Base-by-base conservation (phyloP, 2,329 filamentous ascomycete species). In the Lachnellula suecica region DNA sequence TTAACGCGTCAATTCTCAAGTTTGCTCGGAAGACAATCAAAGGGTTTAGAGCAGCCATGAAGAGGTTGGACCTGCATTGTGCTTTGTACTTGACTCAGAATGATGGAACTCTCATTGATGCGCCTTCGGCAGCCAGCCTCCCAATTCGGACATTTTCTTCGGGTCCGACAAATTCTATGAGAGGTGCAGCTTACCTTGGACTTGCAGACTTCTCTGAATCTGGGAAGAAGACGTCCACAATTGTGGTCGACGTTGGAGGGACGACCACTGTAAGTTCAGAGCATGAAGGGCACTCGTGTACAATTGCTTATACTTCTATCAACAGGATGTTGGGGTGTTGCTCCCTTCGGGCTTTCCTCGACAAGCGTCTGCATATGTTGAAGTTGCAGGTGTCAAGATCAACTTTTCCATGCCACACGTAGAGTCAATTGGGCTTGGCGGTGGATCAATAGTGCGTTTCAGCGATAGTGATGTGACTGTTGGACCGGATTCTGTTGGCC, bases 81-180 rank as follows among this genome's bases (percentile, higher is more conserved):
- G 51, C 57, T 17, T 38, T 56, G 10, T 85, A 82, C 53, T 69
- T 87, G 23, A 82, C 81, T 0, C 80, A 84, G 60, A 86, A 86
- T 48, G 82, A 85, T 56, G 82, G 83, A 2, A 84, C 81, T 0
- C 71, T 86, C 2, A 65, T 83, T 1, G 74, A 77, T 3, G 78
- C 75, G 0, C 72, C 74, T 1, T 70, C 74, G 50, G 82, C 82
- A 0, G 74, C 79, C 0, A 69, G 71, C n/a, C 65, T 83, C 7
- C 83, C 83, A 0, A 84, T 85, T 50, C 70, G 77, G 29, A 84
- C 79, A 0, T 85, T 86, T 58, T 81, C 79, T 0, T 81, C 76
- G 42, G 83, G 83, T 0, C 79, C 82, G 2, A 84, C 83, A 0
- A 86, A 86, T 63, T 82, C 78, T 40, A 82, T 84, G 74, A 74